Percentiles rank a stretch among this genome's conserved stretches.
phyloP scores from a whole-genome alignment of 305 asterid species.

The Salvia sclarea region DNA sequence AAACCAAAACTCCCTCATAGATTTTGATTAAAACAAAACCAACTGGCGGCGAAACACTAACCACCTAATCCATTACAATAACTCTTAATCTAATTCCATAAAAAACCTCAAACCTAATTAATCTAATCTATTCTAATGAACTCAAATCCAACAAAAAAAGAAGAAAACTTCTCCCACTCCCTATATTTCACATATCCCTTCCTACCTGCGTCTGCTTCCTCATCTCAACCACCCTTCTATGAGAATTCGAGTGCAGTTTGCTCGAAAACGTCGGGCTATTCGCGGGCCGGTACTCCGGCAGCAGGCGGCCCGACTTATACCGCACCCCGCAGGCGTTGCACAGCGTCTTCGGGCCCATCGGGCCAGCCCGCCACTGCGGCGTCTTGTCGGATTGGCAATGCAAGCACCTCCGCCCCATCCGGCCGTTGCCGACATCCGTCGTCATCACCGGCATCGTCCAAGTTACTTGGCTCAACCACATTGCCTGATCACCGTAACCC shows the following conservation, averaged over 20 bases:
- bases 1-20: constrained; percentile 27
- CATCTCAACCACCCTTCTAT: constrained; percentile 63
- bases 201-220: constrained; percentile 39
- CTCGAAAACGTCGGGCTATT: constrained; percentile 54
- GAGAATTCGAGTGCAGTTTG: constrained; percentile 56
- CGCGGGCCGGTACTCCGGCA: constrained; percentile 62
- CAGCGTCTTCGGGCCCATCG: constrained; percentile 60
- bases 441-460: constrained; percentile 13
- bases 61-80: constrained; percentile 49
- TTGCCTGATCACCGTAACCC: constrained; percentile 33
- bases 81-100: constrained; percentile 29
- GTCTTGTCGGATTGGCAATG: constrained; percentile 62
- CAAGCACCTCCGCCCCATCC: constrained; percentile 61
- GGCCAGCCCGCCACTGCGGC: constrained; percentile 70
- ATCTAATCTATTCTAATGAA: neutral
- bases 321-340: constrained; percentile 73
- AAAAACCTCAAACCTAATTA: constrained; percentile 29
- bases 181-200: constrained; percentile 31
- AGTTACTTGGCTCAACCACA: constrained; percentile 30
- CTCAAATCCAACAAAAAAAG: constrained; percentile 7
- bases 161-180: constrained; percentile 24
- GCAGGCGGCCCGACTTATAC: constrained; percentile 59
- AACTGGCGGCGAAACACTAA: constrained; percentile 19
- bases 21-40: constrained; percentile 24
- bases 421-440: constrained; percentile 19